Evolutionary conservation across 106 monocot genomes (phyloP), one percentile per base, ranked within the genome.

Genomic region (Dendrobium catenatum): DNA sequence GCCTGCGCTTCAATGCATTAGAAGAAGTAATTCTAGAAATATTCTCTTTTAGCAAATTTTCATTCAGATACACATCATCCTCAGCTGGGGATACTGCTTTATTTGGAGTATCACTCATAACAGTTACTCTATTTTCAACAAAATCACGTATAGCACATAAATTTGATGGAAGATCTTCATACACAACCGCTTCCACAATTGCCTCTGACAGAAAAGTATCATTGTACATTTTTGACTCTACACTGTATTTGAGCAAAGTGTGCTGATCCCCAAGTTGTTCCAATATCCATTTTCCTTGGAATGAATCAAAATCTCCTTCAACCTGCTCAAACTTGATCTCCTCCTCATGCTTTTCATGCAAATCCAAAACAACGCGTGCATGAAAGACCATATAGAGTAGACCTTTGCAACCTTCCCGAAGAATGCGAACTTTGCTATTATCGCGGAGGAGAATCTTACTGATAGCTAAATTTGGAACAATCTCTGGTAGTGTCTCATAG

Each of bases 391-490:
- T 98, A 73, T 98, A 98, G 0, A 98, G 55, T 33, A 98, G 86
- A 31, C 97, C 94, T 73, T 98, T 98, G 88, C 97, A 98, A 11
- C 97, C 97, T 84, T 98, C 97, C 97, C 94, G 97, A 55, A 98
- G 83, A 84, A 98, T 89, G 85, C 97, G 97, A 77, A 98, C 97
- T 77, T 89, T 98, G 87, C 90, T 98, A 79, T 94, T 98, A 73
- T 94, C 94, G 46, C 94, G 89, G 24, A 84, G 82, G 24, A 98
- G 42, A 78, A 98, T 84, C 78, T 88, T 98, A 77, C 97, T 93
- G 82, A 98, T 98, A 49, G 85, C 94, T 78, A 98, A 88, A 82
- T 98, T 98, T 79, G 97, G 97, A 68, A 98, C 97, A 55, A 98
- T 88, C 85, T 98, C 94, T 72, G 97, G 90, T 17, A 98, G 81